Conservation (phyloP, 345 rosid genomes). For the Zanthoxylum bungeanum region DNA sequence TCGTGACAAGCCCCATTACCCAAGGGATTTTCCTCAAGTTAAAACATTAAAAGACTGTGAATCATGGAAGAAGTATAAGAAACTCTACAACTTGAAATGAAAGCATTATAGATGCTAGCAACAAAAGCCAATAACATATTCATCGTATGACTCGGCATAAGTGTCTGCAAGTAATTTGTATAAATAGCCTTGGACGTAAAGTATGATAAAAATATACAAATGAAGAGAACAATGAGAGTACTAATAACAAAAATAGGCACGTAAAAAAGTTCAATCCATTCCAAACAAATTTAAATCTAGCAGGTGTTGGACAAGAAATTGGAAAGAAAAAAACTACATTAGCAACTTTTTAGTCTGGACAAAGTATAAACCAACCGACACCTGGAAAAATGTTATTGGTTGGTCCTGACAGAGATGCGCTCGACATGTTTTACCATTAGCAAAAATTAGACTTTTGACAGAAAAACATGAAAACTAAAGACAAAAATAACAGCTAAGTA, state of each 20-base stretch:
- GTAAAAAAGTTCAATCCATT: background rate
- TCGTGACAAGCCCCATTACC: too few relatives aligned
- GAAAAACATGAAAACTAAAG: background rate
- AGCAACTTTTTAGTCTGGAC: background rate
- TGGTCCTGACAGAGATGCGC: background rate
- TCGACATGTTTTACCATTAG: background rate
- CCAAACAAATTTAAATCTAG: too few relatives aligned
- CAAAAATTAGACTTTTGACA: background rate
- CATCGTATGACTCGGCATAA: background rate
- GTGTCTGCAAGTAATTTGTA: background rate
- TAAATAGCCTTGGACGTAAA: background rate
- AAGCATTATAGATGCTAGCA: background rate
- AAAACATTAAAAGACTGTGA: conserved; percentile 2
- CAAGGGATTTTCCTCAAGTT: conserved; percentile 9
- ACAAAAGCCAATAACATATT: background rate
- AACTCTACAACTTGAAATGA: conserved; percentile 2
- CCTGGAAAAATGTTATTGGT: background rate
- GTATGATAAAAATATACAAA: background rate
- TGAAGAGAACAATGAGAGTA: background rate
- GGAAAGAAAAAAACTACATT: background rate
- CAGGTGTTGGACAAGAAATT: background rate
- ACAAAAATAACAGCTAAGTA: background rate
- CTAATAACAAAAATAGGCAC: background rate
- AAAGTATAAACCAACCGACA: background rate
- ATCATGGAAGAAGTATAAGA: background rate